A percentile compares a stretch with the other conserved stretches of the same genome.
These are phyloP conservation scores for Xylaria bambusicola DNA, from an alignment of 495 filamentous ascomycete species.

Conservation along the genomic window DNA sequence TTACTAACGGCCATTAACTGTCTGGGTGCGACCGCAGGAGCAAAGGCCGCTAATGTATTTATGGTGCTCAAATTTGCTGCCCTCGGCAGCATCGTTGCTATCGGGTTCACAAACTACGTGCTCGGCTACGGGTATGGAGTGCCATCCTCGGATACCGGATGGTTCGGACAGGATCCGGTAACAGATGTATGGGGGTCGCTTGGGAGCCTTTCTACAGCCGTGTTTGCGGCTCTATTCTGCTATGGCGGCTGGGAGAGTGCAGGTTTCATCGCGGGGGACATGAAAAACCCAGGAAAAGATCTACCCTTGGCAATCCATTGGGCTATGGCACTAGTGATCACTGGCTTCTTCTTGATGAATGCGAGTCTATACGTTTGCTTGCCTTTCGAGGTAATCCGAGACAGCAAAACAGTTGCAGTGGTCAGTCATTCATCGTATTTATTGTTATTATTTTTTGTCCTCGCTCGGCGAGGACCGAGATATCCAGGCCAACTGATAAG, in stretches of 20 bases:
- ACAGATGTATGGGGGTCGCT: conserved; percentile 19
- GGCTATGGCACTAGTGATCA: conserved; percentile 34
- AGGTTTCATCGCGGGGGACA: conserved; percentile 37
- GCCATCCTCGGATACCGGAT: conserved; percentile 16
- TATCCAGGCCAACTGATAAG: conserved; percentile 12
- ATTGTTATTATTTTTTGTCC: no score
- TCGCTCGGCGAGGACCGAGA: neutral
- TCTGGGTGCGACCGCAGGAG: conserved; percentile 23
- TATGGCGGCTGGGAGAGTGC: conserved; percentile 38
- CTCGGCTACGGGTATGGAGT: conserved; percentile 19
- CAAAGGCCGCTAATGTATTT: conserved; percentile 22
- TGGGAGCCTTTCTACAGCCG: conserved; percentile 20
- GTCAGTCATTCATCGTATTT: conserved; percentile 29
- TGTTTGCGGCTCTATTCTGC: conserved; percentile 29
- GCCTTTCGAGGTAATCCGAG: conserved; percentile 25
- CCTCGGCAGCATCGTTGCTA: conserved; percentile 20
- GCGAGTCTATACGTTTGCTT: conserved; percentile 28
- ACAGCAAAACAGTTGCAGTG: conserved; percentile 29
- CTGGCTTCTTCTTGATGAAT: conserved; percentile 34
- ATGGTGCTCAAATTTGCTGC: conserved; percentile 23
- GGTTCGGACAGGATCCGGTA: conserved; percentile 12
- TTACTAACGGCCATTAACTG: conserved; percentile 26
- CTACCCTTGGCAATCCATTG: conserved; percentile 33
- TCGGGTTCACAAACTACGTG: conserved; percentile 16
- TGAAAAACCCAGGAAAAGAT: conserved; percentile 28